Evolutionary conservation across 768 basidiomycete species (phyloP).

Genomic region (Rhizopogon rudus): DNA sequence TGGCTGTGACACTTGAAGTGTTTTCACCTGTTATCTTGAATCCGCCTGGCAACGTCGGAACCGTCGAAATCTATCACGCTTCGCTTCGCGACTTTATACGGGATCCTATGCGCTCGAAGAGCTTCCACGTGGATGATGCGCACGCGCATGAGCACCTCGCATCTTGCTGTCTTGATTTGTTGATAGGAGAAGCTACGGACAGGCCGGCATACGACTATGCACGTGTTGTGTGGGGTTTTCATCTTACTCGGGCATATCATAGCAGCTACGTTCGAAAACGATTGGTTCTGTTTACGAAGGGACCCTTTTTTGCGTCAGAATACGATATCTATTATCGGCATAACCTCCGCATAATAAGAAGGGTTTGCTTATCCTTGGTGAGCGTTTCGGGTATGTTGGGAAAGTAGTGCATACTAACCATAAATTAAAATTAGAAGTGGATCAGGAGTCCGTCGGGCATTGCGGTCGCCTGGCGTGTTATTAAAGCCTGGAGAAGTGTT

Average conservation of each 20-base stretch:
- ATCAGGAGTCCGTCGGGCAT: background rate
- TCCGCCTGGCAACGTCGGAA: background rate
- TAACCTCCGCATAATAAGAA: background rate
- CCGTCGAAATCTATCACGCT: background rate
- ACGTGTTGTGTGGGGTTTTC: background rate
- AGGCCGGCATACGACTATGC: background rate
- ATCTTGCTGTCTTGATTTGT: background rate
- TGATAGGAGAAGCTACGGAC: background rate
- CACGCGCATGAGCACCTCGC: no score
- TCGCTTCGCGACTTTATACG: background rate
- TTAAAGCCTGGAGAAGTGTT: background rate
- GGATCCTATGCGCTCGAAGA: no score
- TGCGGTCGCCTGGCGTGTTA: background rate
- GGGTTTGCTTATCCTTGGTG: conserved; percentile 10
- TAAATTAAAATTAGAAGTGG: background rate
- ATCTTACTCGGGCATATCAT: background rate
- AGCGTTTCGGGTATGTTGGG: background rate
- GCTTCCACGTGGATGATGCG: no score
- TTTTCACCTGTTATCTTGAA: background rate
- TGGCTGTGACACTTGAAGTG: background rate
- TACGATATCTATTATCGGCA: no score
- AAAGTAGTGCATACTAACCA: background rate
- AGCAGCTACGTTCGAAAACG: background rate
- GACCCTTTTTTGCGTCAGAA: background rate
- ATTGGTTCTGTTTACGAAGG: background rate